A percentile compares a stretch with the other conserved stretches of the same genome.
These are phyloP conservation scores for Suillus fuscotomentosus DNA, from an alignment of 768 basidiomycete species.

Conservation along the genomic window DNA sequence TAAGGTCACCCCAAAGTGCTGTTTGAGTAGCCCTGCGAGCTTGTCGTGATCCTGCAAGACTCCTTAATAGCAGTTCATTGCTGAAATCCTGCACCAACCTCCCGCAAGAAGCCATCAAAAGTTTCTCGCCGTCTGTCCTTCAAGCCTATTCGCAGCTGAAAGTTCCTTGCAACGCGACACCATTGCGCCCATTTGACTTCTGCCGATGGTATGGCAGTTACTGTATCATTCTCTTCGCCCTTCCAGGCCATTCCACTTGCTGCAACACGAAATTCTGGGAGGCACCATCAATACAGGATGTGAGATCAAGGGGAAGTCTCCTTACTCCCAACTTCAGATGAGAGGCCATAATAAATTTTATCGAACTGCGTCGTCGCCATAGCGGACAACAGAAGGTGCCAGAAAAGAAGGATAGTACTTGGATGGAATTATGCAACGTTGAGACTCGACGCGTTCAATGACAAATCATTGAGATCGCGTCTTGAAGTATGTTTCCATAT, in stretches of 20 bases:
- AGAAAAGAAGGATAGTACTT: slow-evolving; percentile 11
- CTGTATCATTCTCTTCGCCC: slow-evolving; percentile 62
- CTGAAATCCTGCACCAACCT: slow-evolving; percentile 45
- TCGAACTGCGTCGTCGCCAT: slow-evolving; percentile 83
- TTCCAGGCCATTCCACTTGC: slow-evolving; percentile 95
- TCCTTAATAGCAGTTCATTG: slow-evolving; percentile 1
- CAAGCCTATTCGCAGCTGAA: slow-evolving; percentile 83
- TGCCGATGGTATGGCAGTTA: slow-evolving; percentile 59
- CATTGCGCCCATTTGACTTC: slow-evolving; percentile 91
- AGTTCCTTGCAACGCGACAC: slow-evolving; percentile 89
- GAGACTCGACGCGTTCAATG: slow-evolving; percentile 36
- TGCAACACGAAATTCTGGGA: slow-evolving; percentile 84
- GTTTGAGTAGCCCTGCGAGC: slow-evolving; percentile 76
- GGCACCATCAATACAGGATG: slow-evolving; percentile 11
- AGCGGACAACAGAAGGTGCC: slow-evolving; percentile 10
- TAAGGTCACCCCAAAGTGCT: slow-evolving; percentile 80
- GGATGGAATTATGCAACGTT: slow-evolving; percentile 4
- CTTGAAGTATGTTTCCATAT: slow-evolving; percentile 4
- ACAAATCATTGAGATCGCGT: slow-evolving; percentile 14
- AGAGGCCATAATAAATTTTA: slow-evolving; percentile 73
- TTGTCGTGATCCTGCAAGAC: slow-evolving; percentile 81
- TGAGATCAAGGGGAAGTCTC: slow-evolving; percentile 16
- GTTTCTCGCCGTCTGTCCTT: slow-evolving; percentile 74
- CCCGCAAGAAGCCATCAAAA: slow-evolving; percentile 94
- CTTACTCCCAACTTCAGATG: slow-evolving; percentile 80